These are phyloP conservation scores for Mollisiaceae sp. DNA, from an alignment of 2,329 filamentous ascomycete genomes.

Conservation along the genomic window DNA sequence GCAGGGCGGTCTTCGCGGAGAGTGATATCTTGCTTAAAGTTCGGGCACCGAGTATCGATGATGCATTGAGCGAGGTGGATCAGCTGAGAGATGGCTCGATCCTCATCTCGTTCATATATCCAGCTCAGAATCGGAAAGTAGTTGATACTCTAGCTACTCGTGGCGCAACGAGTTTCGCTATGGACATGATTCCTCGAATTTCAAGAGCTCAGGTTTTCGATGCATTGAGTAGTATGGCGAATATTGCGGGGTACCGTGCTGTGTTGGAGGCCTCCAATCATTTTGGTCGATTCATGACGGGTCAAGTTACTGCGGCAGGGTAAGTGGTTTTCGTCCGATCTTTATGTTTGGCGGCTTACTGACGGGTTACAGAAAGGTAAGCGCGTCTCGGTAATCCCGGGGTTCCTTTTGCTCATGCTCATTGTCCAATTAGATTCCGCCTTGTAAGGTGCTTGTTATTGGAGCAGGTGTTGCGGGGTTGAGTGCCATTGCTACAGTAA, in stretches of 20 bases:
- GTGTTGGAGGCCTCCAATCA: conserved; percentile 88
- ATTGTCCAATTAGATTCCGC: conserved; percentile 70
- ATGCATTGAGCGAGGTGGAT: conserved; percentile 67
- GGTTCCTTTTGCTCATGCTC: conserved; percentile 11
- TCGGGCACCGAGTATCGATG: conserved; percentile 68
- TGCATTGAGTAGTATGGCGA: conserved; percentile 88
- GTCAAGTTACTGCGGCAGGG: conserved; percentile 88
- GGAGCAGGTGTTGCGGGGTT: conserved; percentile 88
- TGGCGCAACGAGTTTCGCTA: conserved; percentile 80
- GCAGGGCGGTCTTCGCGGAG: conserved; percentile 70
- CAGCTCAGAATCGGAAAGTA: conserved; percentile 76
- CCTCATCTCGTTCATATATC: conserved; percentile 83
- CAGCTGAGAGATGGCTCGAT: conserved; percentile 72
- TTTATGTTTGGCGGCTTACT: conserved; percentile 29
- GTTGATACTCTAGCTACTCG: conserved; percentile 74
- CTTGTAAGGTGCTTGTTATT: conserved; percentile 88
- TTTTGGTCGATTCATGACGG: conserved; percentile 86
- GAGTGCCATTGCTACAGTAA: conserved; percentile 80
- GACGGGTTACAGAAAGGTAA: conserved; percentile 41
- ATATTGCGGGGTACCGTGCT: conserved; percentile 92
- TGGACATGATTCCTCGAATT: conserved; percentile 92
- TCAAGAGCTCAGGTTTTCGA: conserved; percentile 89
- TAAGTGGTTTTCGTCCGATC: conserved; percentile 40
- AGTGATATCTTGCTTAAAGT: conserved; percentile 87
- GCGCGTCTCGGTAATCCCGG: background rate